Conservation (phyloP, 192 early-diverging fungal genomes). For the Rhizoclosmatium sp. region DNA sequence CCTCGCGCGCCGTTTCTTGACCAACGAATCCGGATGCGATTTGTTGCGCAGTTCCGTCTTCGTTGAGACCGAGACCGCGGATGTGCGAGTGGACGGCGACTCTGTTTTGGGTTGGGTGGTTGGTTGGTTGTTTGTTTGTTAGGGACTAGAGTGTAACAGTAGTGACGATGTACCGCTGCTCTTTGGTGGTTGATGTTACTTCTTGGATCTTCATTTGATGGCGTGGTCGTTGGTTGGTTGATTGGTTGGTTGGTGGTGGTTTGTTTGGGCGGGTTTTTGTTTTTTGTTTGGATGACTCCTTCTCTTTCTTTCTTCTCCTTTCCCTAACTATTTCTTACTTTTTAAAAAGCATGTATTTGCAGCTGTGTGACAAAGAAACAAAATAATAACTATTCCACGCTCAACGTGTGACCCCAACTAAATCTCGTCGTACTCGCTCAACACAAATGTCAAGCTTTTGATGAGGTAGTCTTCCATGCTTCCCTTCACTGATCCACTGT, state of each 20-base stretch:
- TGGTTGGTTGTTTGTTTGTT: no score
- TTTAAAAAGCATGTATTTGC: neutral
- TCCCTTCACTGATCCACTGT: constrained; percentile 11
- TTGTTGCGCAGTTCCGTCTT: constrained; percentile 88
- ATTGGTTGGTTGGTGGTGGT: neutral
- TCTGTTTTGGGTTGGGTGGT: constrained; percentile 24
- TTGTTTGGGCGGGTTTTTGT: neutral
- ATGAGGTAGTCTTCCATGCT: constrained; percentile 2
- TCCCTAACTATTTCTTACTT: no score
- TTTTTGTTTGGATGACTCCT: no score
- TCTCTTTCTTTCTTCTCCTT: no score
- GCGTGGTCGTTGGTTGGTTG: no score
- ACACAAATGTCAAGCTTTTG: neutral
- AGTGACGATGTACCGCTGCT: constrained; percentile 70
- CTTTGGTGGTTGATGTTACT: constrained; percentile 89
- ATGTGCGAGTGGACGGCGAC: constrained; percentile 97
- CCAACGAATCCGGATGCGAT: constrained; percentile 92
- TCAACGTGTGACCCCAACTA: neutral
- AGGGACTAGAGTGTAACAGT: neutral
- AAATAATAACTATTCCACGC: neutral
- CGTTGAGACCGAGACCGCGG: constrained; percentile 87
- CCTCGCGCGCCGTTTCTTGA: constrained; percentile 96
- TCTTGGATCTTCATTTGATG: constrained; percentile 87
- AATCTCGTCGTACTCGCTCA: constrained; percentile 4
- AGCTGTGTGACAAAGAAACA: neutral